phyloP scores from a whole-genome alignment of 2,329 filamentous ascomycete species.

The Phialophora verrucosa region DNA sequence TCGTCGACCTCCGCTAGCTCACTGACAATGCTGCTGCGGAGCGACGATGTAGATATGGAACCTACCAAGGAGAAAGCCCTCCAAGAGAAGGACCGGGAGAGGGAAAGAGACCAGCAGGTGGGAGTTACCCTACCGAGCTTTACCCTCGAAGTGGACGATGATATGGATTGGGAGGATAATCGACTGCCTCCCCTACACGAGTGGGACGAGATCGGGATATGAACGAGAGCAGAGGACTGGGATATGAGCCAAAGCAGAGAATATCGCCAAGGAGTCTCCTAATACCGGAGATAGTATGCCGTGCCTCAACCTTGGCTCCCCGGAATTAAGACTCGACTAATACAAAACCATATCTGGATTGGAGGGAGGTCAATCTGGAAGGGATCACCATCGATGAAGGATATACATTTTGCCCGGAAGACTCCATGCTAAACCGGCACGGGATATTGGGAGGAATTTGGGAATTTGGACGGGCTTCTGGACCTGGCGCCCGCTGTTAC shows the following conservation, averaged over 20 bases:
- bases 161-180: conserved; percentile 37
- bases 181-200: conserved; percentile 38
- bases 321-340: background rate
- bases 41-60: conserved; percentile 17
- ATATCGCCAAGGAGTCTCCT: background rate
- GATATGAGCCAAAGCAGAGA: conserved; percentile 5
- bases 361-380: background rate
- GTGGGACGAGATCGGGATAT: conserved; percentile 36
- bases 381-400: background rate
- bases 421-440: background rate
- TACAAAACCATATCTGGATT: background rate
- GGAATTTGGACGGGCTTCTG: background rate
- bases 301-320: background rate
- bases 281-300: background rate
- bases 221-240: conserved; percentile 13
- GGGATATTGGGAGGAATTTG: background rate
- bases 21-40: conserved; percentile 25
- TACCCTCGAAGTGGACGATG: conserved; percentile 35
- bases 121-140: conserved; percentile 38
- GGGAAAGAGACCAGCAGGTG: conserved; percentile 25
- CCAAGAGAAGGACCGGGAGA: conserved; percentile 27
- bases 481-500: background rate
- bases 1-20: conserved; percentile 11
- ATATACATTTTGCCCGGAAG: background rate
- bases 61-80: conserved; percentile 15